Evolutionary conservation across 106 monocot species (phyloP), one percentile per base, ranked within the genome.

Genomic region (Posidonia australis): DNA sequence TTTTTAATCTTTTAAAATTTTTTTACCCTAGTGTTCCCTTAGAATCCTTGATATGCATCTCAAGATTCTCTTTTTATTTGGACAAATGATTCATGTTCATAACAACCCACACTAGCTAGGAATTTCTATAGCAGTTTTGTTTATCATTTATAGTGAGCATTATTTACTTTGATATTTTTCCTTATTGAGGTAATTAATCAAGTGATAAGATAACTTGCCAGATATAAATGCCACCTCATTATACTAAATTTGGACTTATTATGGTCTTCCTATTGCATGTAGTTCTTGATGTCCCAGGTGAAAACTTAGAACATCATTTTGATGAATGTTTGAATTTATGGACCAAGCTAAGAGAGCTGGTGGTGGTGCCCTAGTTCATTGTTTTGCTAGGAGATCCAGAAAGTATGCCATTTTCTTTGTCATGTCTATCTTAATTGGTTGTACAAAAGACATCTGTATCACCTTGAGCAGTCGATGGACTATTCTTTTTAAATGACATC

Each of bases 311-410:
- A 23, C 64, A 78, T 30, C 60, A 94, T 64, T 94, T 90, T 72
- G 74, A 84, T 51, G 94, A 86, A 32, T 94, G 94, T 84, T 86
- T 62, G 69, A 76, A 58, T 94, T 94, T 64, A 86, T 94, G 22
- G 83, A 94, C 56, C 75, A 84, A 72, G 86, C 86, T 65, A 86
- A 53, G 70, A 60, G 55, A n/a, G 16, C 49, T 36, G 89, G 89
- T 53, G 86, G 90, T 54, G 67, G 62, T 29, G 82, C 78, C 7
- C 62, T 94, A 43, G 94, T 94, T 57, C 94, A 94, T 75, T 94
- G 94, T 60, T 89, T 90, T 84, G 94, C 94, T 19, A 90, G 94
- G 66, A 79, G 79, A 69, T 94, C 94, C 11, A 86, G 94, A 80
- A 94, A 90, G 94, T 93, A 49, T 0, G 46, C 6, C 64, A 46